Percentiles rank a stretch among this genome's conserved stretches.
Evolutionary conservation across 2,329 filamentous ascomycete species (phyloP).

Genomic region (Arthrobotrys musiformis): DNA sequence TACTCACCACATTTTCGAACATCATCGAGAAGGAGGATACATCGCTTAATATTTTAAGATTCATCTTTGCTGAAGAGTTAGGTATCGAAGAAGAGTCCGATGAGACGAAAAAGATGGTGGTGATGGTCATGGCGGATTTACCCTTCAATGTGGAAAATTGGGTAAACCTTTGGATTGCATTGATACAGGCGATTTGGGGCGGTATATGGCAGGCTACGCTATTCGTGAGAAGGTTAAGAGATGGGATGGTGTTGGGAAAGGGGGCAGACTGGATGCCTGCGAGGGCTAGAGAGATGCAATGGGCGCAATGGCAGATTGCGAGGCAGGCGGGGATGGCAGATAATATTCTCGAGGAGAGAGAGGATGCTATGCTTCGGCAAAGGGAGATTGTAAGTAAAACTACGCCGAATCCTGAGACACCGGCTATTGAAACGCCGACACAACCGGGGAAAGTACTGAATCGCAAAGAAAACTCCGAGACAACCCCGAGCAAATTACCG

Average conservation of each 20-base stretch:
- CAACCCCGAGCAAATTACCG: neutral
- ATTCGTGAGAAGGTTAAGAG: conserved; percentile 7
- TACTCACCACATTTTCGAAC: neutral
- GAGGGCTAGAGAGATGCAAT: neutral
- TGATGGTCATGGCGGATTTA: conserved; percentile 11
- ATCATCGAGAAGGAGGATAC: neutral
- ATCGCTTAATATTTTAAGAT: conserved; percentile 2
- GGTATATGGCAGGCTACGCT: conserved; percentile 20
- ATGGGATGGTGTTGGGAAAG: neutral
- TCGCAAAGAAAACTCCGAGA: neutral
- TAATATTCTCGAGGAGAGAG: neutral
- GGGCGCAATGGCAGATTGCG: conserved; percentile 1
- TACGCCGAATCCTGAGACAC: neutral
- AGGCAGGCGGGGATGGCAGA: neutral
- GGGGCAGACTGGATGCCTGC: neutral
- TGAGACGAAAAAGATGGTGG: neutral
- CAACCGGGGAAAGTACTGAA: neutral
- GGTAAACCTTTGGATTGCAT: conserved; percentile 28
- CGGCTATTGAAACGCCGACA: neutral
- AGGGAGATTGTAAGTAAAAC: neutral
- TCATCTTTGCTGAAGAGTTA: conserved; percentile 29
- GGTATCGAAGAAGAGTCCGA: neutral
- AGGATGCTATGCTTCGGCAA: too few species aligned
- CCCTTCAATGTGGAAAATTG: conserved; percentile 32
- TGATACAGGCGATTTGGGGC: conserved; percentile 17